Evolutionary conservation across 2,329 filamentous ascomycete species (phyloP), one percentile per base, ranked within the genome.

Genomic region (Verticillium tricorpus): DNA sequence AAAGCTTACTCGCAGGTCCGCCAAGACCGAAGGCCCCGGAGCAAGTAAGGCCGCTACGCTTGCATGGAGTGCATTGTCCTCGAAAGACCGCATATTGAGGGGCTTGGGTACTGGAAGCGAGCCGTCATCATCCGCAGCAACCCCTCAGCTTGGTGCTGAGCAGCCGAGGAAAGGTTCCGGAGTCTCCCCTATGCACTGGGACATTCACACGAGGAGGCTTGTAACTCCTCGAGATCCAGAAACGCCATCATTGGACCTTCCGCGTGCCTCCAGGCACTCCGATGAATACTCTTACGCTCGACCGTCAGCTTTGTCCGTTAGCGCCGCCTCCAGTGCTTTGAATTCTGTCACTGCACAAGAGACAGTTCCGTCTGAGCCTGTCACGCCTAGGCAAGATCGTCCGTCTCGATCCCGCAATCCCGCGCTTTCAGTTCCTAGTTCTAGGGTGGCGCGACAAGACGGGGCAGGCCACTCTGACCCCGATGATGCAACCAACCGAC

Each of bases 1-100:
- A 2, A 82, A 76, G 62, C 61, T 74, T 14, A 68, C 71, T 9
- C 78, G 78, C 28, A 78, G 78, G 58, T 71, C 78, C 35, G 71
- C 77, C 11, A 82, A 74, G 62, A 70, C 74, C 60, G 73, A 74
- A 19, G 73, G 74, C 39, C 85, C 85, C 60, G 82, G 85, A 1
- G 82, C 86, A 14, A 88, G 81, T 71, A 87, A 86, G 69, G 87
- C 87, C 50, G 87, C 87, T 31, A 85, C 84, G 3, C 69, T 89
- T 59, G 87, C 87, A 35, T 90, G 87, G 86, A 80, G 72, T 60
- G 76, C 77, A 19, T 71, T 83, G 15, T 75, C 76, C 14, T 73
- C 77, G 5, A 74, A 72, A 64, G 78, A 81, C 32, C 74, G 72
- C 55, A 62, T 69, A 61, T 52, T 67, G 55, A 72, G 70, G 62